phyloP scores from a whole-genome alignment of 2,329 filamentous ascomycete genomes.

The Chaetomiaceae sp. region DNA sequence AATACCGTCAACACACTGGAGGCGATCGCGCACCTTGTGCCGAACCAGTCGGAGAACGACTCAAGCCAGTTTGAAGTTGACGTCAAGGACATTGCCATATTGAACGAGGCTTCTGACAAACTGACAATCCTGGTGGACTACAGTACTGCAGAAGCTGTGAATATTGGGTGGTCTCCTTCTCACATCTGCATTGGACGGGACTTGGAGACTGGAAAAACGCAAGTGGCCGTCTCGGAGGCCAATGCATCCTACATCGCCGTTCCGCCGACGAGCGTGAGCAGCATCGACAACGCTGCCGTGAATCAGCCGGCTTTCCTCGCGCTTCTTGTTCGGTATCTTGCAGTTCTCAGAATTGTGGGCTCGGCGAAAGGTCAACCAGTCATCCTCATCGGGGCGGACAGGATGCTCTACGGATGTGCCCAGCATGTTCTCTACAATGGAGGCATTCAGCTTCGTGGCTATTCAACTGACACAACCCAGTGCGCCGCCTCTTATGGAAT shows the following conservation, averaged over 20 bases:
- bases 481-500: constrained; percentile 6
- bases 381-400: constrained; percentile 35
- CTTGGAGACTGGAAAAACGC: constrained; percentile 23
- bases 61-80: constrained; percentile 9
- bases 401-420: constrained; percentile 28
- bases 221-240: constrained; percentile 30
- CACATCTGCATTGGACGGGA: constrained; percentile 36
- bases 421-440: constrained; percentile 20
- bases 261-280: constrained; percentile 18
- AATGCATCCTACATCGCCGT: constrained; percentile 36
- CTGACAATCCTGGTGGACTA: constrained; percentile 33
- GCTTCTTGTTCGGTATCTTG: constrained; percentile 26
- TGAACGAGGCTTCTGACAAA: background rate
- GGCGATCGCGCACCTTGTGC: constrained; percentile 30
- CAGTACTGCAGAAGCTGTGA: constrained; percentile 35
- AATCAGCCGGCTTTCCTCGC: constrained; percentile 26
- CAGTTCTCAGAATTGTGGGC: constrained; percentile 20
- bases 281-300: constrained; percentile 12
- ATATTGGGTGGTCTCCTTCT: constrained; percentile 15
- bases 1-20: constrained; percentile 33
- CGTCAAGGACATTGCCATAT: background rate
- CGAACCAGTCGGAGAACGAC: constrained; percentile 9
- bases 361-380: constrained; percentile 17
- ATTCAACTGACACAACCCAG: constrained; percentile 21
- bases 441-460: constrained; percentile 21